Percentiles rank a stretch among this genome's conserved stretches.
phyloP scores from a whole-genome alignment of 441 rosid species.

The Gossypium trilobum region DNA sequence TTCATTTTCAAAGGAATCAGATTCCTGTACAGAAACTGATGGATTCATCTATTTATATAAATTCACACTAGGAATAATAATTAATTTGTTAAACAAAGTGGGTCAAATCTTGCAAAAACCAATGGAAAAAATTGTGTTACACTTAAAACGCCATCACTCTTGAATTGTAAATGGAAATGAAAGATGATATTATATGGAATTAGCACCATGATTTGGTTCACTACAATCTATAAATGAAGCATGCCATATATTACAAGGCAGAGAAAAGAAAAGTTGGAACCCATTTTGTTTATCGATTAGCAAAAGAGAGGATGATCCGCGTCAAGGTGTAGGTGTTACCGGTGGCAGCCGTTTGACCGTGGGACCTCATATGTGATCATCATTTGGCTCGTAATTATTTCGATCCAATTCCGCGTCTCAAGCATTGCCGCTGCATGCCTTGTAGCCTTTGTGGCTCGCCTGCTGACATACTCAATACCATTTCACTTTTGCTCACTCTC shows the following conservation, averaged over 20 bases:
- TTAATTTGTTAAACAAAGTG: neutral
- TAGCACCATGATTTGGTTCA: neutral
- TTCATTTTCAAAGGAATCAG: conserved; percentile 17
- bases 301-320: conserved; percentile 21
- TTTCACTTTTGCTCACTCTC: no score
- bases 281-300: neutral
- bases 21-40: conserved; percentile 13
- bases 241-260: no score
- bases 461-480: no score
- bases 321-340: conserved; percentile 4
- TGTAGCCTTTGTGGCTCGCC: no score
- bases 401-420: neutral
- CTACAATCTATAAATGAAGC: no score
- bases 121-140: neutral
- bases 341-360: neutral
- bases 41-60: neutral
- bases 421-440: neutral
- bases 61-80: neutral
- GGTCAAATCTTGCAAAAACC: neutral
- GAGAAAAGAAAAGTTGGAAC: neutral
- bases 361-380: neutral
- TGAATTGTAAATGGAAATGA: neutral
- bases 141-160: neutral
- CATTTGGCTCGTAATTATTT: neutral
- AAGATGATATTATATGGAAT: neutral